Evolutionary conservation across 2,329 filamentous ascomycete species (phyloP).

Genomic region (Pseudopyrenochaeta lycopersici): DNA sequence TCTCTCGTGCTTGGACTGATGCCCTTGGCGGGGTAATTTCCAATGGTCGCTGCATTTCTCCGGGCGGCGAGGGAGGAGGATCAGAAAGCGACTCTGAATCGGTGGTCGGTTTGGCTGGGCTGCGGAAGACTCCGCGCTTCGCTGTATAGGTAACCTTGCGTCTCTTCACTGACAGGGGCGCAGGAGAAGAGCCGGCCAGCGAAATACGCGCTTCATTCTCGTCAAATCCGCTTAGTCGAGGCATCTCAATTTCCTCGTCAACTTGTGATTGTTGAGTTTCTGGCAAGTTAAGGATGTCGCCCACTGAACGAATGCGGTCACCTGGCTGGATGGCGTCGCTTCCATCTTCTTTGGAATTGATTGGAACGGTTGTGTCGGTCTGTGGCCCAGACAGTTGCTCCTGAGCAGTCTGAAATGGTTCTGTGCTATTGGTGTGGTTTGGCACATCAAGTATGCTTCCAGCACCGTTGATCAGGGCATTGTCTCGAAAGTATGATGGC

Average conservation of each 20-base stretch:
- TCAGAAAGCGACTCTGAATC: constrained; percentile 22
- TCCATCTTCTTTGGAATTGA: constrained; percentile 22
- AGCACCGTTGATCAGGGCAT: neutral
- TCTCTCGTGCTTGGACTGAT: constrained; percentile 41
- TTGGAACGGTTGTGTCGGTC: constrained; percentile 16
- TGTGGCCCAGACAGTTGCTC: constrained; percentile 47
- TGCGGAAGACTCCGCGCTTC: constrained; percentile 30
- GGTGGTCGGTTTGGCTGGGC: constrained; percentile 19
- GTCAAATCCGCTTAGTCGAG: constrained; percentile 41
- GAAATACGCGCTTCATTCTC: constrained; percentile 45
- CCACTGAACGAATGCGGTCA: constrained; percentile 36
- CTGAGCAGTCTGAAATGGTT: constrained; percentile 45
- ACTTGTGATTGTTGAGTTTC: constrained; percentile 41
- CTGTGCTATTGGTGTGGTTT: constrained; percentile 30
- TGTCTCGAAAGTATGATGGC: constrained; percentile 30
- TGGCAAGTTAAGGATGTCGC: constrained; percentile 48
- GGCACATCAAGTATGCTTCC: neutral
- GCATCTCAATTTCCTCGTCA: constrained; percentile 44
- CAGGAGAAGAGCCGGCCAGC: constrained; percentile 33
- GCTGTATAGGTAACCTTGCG: constrained; percentile 37
- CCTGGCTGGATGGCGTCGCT: constrained; percentile 17
- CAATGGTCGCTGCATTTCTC: constrained; percentile 29
- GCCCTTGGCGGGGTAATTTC: constrained; percentile 27
- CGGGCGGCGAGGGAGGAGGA: constrained; percentile 16
- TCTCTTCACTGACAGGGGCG: constrained; percentile 39